These are phyloP conservation scores for Guyanaporus albipodus DNA, from an alignment of 768 basidiomycete species.

Conservation along the genomic window DNA sequence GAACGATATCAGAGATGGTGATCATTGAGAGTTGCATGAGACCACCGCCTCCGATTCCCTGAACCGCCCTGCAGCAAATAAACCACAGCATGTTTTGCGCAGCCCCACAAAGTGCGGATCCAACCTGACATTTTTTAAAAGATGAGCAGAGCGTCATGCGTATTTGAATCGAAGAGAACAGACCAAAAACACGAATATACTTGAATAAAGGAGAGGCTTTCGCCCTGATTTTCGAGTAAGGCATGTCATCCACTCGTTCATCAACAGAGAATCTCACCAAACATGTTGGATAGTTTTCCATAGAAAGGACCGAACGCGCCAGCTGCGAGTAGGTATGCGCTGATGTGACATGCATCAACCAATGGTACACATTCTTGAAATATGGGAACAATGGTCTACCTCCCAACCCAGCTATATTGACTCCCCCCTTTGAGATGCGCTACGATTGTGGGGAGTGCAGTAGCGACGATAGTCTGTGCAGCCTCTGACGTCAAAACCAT, in stretches of 20 bases:
- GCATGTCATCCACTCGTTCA: background rate
- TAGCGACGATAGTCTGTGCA: conserved; percentile 58
- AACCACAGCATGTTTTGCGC: conserved; percentile 79
- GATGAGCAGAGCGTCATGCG: background rate
- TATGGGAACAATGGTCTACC: conserved; percentile 31
- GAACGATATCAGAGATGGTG: conserved; percentile 78
- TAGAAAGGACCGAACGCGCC: conserved; percentile 67
- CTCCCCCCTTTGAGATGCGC: conserved; percentile 54
- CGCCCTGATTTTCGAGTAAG: conserved; percentile 37
- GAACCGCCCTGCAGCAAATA: conserved; percentile 70
- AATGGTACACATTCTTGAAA: background rate
- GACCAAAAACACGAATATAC: conserved; percentile 65
- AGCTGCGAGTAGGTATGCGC: conserved; percentile 70
- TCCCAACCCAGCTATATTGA: conserved; percentile 70
- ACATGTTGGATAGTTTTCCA: conserved; percentile 67
- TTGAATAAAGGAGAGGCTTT: conserved; percentile 66
- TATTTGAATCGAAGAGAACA: background rate
- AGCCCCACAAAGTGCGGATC: conserved; percentile 76
- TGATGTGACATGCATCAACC: conserved; percentile 18
- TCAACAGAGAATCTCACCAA: conserved; percentile 24
- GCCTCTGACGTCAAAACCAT: background rate
- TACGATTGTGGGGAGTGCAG: conserved; percentile 69
- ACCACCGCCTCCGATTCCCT: conserved; percentile 81
- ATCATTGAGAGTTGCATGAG: conserved; percentile 73
- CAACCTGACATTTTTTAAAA: conserved; percentile 44